A percentile compares a stretch with the other conserved stretches of the same genome.
Conservation (phyloP, 2,329 filamentous ascomycete species). For the Cryphonectria parasitica region DNA sequence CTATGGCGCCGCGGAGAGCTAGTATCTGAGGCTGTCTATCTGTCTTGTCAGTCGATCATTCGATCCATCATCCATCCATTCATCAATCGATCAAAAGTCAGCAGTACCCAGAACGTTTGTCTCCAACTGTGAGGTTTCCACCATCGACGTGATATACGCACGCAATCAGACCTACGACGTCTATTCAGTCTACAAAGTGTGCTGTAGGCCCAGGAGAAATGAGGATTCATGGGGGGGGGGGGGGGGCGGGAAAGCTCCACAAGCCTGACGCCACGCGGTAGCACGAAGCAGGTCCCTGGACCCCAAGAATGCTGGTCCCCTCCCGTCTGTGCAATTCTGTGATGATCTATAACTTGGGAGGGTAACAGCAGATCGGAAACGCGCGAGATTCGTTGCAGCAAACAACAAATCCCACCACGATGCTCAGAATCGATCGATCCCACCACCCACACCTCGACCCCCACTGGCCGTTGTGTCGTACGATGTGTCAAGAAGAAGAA, state of each 20-base stretch:
- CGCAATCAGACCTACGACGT: not conserved
- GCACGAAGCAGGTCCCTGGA: slow-evolving; percentile 25
- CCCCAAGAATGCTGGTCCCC: slow-evolving; percentile 6
- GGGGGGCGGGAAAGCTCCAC: not conserved
- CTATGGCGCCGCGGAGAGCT: slow-evolving; percentile 77
- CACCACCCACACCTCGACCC: not conserved
- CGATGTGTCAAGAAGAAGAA: not conserved
- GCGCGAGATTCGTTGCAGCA: not conserved
- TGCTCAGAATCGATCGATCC: not conserved
- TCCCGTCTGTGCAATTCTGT: not conserved
- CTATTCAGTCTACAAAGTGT: not conserved
- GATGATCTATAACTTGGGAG: not conserved
- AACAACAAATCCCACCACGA: not conserved
- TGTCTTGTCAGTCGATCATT: not conserved
- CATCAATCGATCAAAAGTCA: not conserved
- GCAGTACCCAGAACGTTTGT: not conserved
- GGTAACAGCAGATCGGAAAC: not conserved
- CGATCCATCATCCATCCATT: not conserved
- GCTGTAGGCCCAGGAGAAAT: not conserved
- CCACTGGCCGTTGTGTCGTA: not conserved
- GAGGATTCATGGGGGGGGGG: not conserved
- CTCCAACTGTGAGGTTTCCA: not conserved
- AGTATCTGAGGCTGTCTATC: slow-evolving; percentile 61
- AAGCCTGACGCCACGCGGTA: slow-evolving; percentile 21
- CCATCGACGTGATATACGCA: not conserved